Base-by-base conservation (phyloP, 2,329 filamentous ascomycete genomes). In the Ilyonectria robusta region DNA sequence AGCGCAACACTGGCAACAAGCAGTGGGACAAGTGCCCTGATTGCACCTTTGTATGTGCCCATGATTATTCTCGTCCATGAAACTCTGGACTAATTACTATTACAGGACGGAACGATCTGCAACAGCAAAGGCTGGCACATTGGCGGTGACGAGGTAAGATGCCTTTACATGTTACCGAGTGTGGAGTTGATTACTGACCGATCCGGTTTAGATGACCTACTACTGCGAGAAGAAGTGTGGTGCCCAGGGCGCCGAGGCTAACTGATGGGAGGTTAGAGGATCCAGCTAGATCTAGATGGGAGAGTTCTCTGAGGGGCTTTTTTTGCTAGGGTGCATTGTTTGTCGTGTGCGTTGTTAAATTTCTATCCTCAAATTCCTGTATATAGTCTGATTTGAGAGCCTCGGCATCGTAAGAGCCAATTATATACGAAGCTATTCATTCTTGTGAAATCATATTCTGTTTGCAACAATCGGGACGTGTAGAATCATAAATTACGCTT, bases 1-100 rank as follows among this genome's bases (percentile, higher is more conserved):
- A 29, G 4, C 63, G 69, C 9, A 65, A 71, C 46, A 65, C 66
- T 4, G 70, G 70, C 2, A 53, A 58, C 3, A 60, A 68, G 0
- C 60, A 71, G 47, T 71, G 66, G 69, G 66, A 71, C 4, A 37
- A 54, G 9, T 71, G 70, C 50, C 70, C 70, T 13, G 70, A 72
- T n/a, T 71, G 70, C 6, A 44, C 33, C 1, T 71, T 72, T 56
- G 70, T 72, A 23, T 26, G 63, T 4, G 8, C 1, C 9, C 3
- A n/a, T 1, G 1, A 0, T 1, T 5, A 10, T 15, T 1, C 23
- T 4, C 9, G 4, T 9, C 2, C 3, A 0, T 2, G 10, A 2
- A 5, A 4, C 11, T 6, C 11, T 54, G 47, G 19, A n/a, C 64
- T 63, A 15, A 26, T 6, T 0, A 15, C 9, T 4, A 13, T 21